Conservation (phyloP, 1,284 basidiomycete species). For the Cutaneotrichosporon spelunceum region DNA sequence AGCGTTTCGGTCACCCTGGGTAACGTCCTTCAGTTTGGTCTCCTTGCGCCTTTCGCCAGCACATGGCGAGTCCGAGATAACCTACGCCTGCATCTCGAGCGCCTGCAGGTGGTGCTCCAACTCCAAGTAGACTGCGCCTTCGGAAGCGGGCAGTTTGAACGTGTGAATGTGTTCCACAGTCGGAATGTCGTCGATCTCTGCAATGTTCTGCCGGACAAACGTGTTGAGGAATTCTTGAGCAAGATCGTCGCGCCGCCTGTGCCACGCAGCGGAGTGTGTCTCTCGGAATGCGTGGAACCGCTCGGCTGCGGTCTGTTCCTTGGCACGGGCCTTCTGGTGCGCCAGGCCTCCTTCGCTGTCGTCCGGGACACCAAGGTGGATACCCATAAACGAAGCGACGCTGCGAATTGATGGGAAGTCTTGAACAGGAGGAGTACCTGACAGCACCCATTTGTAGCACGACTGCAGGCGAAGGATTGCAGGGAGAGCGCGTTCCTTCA, state of each 20-base stretch:
- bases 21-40: slow-evolving; percentile 58
- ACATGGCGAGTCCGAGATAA: not conserved
- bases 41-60: slow-evolving; percentile 63
- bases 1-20: slow-evolving; percentile 75
- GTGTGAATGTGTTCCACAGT: slow-evolving; percentile 66
- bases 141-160: slow-evolving; percentile 80
- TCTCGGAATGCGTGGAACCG: slow-evolving; percentile 95
- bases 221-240: slow-evolving; percentile 79
- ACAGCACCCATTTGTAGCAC: slow-evolving; percentile 87
- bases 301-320: slow-evolving; percentile 84
- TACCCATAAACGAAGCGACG: slow-evolving; percentile 77
- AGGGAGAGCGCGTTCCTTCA: slow-evolving; percentile 73
- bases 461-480: slow-evolving; percentile 74
- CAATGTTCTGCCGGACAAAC: slow-evolving; percentile 90
- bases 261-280: slow-evolving; percentile 87
- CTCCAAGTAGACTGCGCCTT: slow-evolving; percentile 91
- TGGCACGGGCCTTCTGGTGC: slow-evolving; percentile 70
- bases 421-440: slow-evolving; percentile 88
- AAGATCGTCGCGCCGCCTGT: slow-evolving; percentile 74
- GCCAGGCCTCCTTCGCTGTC: slow-evolving; percentile 75
- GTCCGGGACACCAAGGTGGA: slow-evolving; percentile 86
- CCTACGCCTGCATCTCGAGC: slow-evolving; percentile 48
- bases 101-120: slow-evolving; percentile 85
- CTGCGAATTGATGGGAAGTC: slow-evolving; percentile 78
- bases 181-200: slow-evolving; percentile 93